A percentile compares a stretch with the other conserved stretches of the same genome.
Conservation (phyloP, 2,329 filamentous ascomycete species). For the Talaromyces amestolkiae region DNA sequence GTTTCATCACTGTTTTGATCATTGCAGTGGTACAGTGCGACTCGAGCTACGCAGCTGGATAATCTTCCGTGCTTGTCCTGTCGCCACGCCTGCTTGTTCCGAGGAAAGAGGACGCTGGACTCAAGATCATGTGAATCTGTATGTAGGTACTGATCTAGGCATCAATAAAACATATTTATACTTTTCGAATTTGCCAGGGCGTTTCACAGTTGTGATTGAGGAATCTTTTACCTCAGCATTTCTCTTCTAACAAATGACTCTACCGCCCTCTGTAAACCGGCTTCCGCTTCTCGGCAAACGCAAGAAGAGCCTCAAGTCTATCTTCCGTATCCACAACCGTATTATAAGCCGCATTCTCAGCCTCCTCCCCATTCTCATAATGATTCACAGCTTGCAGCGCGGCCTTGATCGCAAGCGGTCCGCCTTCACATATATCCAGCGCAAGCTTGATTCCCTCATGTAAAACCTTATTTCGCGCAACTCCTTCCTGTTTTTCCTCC, state of each 20-base stretch:
- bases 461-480: constrained; percentile 66
- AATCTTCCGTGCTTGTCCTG: neutral
- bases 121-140: neutral
- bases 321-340: constrained; percentile 81
- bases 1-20: neutral
- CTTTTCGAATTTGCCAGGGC: neutral
- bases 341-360: constrained; percentile 86
- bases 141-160: neutral
- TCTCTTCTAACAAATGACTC: neutral
- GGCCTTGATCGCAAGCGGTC: constrained; percentile 76
- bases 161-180: neutral
- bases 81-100: neutral
- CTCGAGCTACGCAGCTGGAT: neutral
- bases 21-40: neutral
- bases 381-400: constrained; percentile 74
- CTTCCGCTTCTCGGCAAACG: constrained; percentile 76
- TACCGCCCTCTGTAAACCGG: constrained; percentile 60
- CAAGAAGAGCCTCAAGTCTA: constrained; percentile 79
- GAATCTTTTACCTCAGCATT: neutral
- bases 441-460: constrained; percentile 76
- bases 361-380: constrained; percentile 63
- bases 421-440: constrained; percentile 82
- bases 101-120: neutral
- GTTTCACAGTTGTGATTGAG: neutral
- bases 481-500: constrained; percentile 51